These are phyloP conservation scores for Kurtzmaniella quercitrusa DNA, from an alignment of 1,139 yeast species.

Conservation along the genomic window DNA sequence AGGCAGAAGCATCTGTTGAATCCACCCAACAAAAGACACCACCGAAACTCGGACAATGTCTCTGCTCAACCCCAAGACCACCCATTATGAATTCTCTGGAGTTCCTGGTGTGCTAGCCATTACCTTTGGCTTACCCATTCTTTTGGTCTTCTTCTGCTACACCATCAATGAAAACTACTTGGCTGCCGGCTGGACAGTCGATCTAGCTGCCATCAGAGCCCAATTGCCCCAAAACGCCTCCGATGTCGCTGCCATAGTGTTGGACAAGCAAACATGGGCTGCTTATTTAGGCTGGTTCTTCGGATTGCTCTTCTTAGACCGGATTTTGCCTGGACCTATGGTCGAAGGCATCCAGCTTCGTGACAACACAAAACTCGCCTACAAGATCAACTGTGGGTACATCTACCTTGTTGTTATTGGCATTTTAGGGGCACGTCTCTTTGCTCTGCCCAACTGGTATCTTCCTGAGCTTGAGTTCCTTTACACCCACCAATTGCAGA, in stretches of 20 bases:
- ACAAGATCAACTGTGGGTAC: constrained; percentile 77
- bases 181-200: constrained; percentile 43
- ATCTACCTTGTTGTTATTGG: constrained; percentile 47
- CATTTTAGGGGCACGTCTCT: constrained; percentile 48
- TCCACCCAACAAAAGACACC: too few relatives aligned
- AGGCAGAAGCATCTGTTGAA: too few relatives aligned
- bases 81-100: constrained; percentile 73
- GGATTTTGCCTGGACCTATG: constrained; percentile 66
- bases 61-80: constrained; percentile 64
- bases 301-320: constrained; percentile 58
- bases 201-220: constrained; percentile 26
- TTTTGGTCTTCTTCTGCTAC: constrained; percentile 57
- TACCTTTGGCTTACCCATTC: constrained; percentile 61
- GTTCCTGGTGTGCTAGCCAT: constrained; percentile 67
- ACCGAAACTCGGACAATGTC: not conserved
- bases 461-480: constrained; percentile 79
- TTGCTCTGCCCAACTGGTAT: constrained; percentile 40
- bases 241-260: constrained; percentile 24
- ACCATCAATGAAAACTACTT: constrained; percentile 55
- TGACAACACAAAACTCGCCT: constrained; percentile 66
- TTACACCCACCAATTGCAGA: constrained; percentile 61
- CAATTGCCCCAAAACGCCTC: constrained; percentile 23
- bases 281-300: constrained; percentile 76
- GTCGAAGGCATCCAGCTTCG: constrained; percentile 67
- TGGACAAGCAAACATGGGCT: constrained; percentile 49